Percentiles rank a stretch among this genome's conserved stretches.
Evolutionary conservation across 2,329 filamentous ascomycete species (phyloP).

Genomic region (Rutstroemia sp.): DNA sequence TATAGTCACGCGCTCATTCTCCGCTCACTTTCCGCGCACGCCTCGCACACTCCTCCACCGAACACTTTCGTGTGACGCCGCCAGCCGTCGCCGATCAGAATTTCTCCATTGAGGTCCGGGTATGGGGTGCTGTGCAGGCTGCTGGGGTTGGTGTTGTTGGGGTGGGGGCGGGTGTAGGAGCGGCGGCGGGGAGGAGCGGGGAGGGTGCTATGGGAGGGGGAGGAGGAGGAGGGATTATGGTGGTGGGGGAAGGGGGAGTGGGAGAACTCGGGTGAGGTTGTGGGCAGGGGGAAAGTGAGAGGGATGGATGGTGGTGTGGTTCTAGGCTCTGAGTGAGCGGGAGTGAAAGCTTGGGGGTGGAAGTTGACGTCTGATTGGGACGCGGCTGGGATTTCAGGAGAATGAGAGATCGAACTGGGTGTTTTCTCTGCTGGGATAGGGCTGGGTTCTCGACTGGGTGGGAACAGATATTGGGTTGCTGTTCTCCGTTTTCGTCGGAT

Average conservation of each 20-base stretch:
- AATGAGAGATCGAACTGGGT: slow-evolving; percentile 1
- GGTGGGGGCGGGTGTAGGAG: slow-evolving; percentile 11
- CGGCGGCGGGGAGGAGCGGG: slow-evolving; percentile 8
- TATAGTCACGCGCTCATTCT: slow-evolving; percentile 17
- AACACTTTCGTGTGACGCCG: slow-evolving; percentile 27
- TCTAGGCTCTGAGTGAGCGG: not conserved
- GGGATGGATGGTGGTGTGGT: not conserved
- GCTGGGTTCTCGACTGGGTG: slow-evolving; percentile 3
- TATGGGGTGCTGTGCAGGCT: not conserved
- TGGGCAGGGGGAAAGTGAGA: not conserved
- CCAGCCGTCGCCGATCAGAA: slow-evolving; percentile 23
- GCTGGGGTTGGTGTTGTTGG: not conserved
- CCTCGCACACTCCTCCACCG: slow-evolving; percentile 26
- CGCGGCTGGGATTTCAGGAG: not conserved
- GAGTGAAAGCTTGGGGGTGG: too few species aligned
- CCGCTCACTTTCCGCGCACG: slow-evolving; percentile 24
- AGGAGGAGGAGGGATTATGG: slow-evolving; percentile 1
- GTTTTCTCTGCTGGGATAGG: not conserved
- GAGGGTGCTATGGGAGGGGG: not conserved
- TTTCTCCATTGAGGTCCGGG: slow-evolving; percentile 17
- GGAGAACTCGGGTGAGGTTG: not conserved
- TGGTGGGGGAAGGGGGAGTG: slow-evolving; percentile 1
- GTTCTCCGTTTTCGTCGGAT: slow-evolving; percentile 6
- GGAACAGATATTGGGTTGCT: not conserved
- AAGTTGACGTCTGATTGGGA: not conserved